These are phyloP conservation scores for Aspergillus pseudoviridinutans DNA, from an alignment of 2,329 filamentous ascomycete genomes.

Conservation along the genomic window DNA sequence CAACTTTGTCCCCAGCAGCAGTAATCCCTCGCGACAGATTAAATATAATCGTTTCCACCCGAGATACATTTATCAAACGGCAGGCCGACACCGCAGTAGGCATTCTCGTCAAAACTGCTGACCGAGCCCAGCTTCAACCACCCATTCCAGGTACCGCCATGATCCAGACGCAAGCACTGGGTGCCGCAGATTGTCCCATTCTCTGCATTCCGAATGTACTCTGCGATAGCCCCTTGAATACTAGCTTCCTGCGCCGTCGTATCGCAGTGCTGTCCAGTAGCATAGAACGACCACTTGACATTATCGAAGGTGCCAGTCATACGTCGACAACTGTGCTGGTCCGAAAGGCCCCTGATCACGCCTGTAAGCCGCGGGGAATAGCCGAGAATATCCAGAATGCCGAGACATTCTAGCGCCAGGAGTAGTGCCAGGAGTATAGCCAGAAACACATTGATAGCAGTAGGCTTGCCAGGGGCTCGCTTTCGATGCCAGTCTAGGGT, in stretches of 20 bases:
- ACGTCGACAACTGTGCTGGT: background rate
- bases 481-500: background rate
- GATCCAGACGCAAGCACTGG: slow-evolving; percentile 3
- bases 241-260: background rate
- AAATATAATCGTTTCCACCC: slow-evolving; percentile 1
- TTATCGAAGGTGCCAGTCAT: background rate
- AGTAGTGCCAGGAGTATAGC: background rate
- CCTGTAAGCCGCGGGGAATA: background rate
- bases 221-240: background rate
- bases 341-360: background rate
- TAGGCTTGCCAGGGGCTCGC: background rate
- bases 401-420: background rate
- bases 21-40: background rate
- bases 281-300: background rate
- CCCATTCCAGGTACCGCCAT: slow-evolving; percentile 1
- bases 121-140: slow-evolving; percentile 1
- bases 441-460: background rate
- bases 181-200: background rate
- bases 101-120: background rate
- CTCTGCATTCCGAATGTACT: slow-evolving; percentile 1
- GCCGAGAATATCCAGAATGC: background rate
- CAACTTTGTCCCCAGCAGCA: too few species aligned
- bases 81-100: background rate
- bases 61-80: background rate
- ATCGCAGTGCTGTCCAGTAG: background rate